Evolutionary conservation across 805 yeast species (phyloP).

Genomic region (Hanseniaspora pseudoguilliermondii): DNA sequence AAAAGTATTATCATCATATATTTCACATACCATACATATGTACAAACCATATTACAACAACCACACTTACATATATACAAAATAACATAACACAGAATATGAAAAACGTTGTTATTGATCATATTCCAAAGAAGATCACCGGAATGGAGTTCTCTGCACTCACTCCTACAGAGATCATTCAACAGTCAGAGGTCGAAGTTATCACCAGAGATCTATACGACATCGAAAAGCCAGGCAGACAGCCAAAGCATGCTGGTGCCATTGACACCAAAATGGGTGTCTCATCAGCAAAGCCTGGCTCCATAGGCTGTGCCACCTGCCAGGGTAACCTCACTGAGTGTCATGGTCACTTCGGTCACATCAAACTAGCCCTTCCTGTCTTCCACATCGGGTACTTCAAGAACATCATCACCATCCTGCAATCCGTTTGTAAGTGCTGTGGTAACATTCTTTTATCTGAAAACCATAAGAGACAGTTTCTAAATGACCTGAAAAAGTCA

Average conservation of each 20-base stretch:
- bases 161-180: conserved; percentile 80
- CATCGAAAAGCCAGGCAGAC: conserved; percentile 64
- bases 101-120: conserved; percentile 43
- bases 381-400: conserved; percentile 97
- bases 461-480: conserved; percentile 50
- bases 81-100: neutral
- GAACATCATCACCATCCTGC: conserved; percentile 74
- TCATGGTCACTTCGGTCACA: conserved; percentile 97
- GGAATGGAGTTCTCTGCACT: conserved; percentile 88
- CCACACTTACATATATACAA: neutral
- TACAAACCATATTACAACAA: too few relatives aligned
- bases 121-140: conserved; percentile 78
- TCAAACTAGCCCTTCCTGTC: conserved; percentile 84
- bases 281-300: conserved; percentile 44
- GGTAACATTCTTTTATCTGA: conserved; percentile 67
- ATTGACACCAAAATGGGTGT: conserved; percentile 90
- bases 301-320: conserved; percentile 82
- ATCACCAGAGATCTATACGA: conserved; percentile 85
- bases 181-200: conserved; percentile 90
- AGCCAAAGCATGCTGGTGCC: conserved; percentile 77
- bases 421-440: conserved; percentile 83
- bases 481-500: conserved; percentile 73
- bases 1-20: neutral
- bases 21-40: too few relatives aligned
- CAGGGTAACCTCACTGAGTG: conserved; percentile 85